Evolutionary conservation across 2,329 filamentous ascomycete species (phyloP), one percentile per base, ranked within the genome.

Genomic region (Aureobasidium sp.): DNA sequence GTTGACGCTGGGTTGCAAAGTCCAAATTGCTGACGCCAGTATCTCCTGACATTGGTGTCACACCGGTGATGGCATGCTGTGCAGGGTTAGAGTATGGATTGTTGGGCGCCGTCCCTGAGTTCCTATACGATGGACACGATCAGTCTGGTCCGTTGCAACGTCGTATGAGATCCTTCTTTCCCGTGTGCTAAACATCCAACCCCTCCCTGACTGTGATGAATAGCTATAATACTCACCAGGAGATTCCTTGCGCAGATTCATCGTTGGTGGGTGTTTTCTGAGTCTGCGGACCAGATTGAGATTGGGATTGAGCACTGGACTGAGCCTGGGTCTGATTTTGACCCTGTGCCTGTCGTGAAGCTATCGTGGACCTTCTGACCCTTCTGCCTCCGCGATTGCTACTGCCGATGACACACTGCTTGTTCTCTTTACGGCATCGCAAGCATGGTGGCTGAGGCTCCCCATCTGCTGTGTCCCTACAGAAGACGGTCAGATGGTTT

Each of bases 321-420:
- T 27, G 55, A 3, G 33, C 77, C 67, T 57, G 57, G 63, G 27
- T 65, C 31, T 46, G 55, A 9, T 8, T 76, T n/a, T 46, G 43
- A 27, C 43, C 23, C 25, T 27, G 43, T 27, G 23, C 23, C 67
- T 58, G 57, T 64, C 33, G 66, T 60, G 57, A 71, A 59, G 66
- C 64, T 51, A 70, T 49, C 2, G 73, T 69, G 61, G 80, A 81
- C 67, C 81, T 82, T 57, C 81, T 78, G 61, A 84, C 77, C 49
- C 82, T 77, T 60, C 81, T 76, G 15, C 82, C 82, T 47, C 82
- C 82, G 59, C 82, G 78, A 67, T 84, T 84, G 50, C 80, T 83
- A 46, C 79, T 79, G 8, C 81, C 82, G 21, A 84, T 75, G 11
- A 84, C 76, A 68, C 82, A 85, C 62, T 84, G 81, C 57, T 81